Base-by-base conservation (phyloP, 495 filamentous ascomycete species). In the Neurospora pannonica region DNA sequence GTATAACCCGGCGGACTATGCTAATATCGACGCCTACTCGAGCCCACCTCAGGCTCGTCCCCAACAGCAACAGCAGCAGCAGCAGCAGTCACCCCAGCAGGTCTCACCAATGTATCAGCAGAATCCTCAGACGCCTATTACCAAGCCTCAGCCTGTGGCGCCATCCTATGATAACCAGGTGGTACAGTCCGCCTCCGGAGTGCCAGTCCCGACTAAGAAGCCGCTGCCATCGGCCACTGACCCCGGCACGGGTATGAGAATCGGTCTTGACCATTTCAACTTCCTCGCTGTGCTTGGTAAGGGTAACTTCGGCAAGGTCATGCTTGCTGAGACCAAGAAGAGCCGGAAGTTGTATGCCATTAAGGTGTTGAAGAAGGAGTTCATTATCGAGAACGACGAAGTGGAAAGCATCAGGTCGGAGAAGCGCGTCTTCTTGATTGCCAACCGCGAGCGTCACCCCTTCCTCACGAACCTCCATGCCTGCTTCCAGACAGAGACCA, bases 271-370 rank as follows among this genome's bases (percentile, higher is more conserved):
- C 81, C 94, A 98, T 81, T 99, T 99, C 87, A 99, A 99, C 80
- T 99, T 99, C 89, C 88, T 99, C 75, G 96, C 96, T 73, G 96
- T 99, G 76, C 91, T 99, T 76, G 96, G 96, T 76, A 99, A 99
- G 82, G 96, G 96, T 84, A 99, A 99, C 82, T 99, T 99, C 80
- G 96, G 96, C 82, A 99, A 99, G 86, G 96, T 99, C 85, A 99
- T 99, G 96, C 84, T 99, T 77, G 96, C 96, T 9, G 96, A 99
- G 84, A 97, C 96, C 5, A 99, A 99, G 86, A 89, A 90, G 60
- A 88, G 91, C 31, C 93, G 94, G 81, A 92, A 96, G 81, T 86
- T 99, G 38, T 99, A 98, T 81, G 96, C 96, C 72, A 99, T 99
- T 83, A 99, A 99, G 83, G 96, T 99, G 38, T 86, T 99, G 78